phyloP scores from a whole-genome alignment of 2,329 filamentous ascomycete species.

The Diaporthe amygdali region DNA sequence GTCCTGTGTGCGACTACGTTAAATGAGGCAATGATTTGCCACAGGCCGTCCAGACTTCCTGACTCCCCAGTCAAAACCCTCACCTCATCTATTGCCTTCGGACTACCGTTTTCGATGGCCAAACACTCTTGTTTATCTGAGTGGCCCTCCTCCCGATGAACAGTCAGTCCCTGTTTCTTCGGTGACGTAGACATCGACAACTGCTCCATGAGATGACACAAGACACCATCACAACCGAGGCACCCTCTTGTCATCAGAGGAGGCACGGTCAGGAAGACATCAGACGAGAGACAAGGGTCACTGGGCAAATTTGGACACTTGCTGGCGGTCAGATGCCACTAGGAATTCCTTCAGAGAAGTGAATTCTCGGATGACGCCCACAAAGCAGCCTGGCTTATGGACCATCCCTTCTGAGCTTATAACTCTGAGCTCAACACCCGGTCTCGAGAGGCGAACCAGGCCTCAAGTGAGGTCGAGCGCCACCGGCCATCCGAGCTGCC shows the following conservation, averaged over 20 bases:
- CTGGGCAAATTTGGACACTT: background rate
- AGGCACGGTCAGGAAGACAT: background rate
- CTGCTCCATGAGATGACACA: background rate
- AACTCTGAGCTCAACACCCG: too few species aligned
- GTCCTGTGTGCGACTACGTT: slow-evolving; percentile 3
- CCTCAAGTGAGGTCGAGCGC: slow-evolving; percentile 1
- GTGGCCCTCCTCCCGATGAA: background rate
- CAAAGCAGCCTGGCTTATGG: background rate
- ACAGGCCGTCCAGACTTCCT: background rate
- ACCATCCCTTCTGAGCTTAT: background rate
- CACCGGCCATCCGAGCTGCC: slow-evolving; percentile 6
- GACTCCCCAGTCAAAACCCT: background rate
- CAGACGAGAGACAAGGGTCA: background rate
- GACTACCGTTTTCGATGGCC: background rate
- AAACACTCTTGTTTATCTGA: background rate
- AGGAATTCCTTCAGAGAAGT: background rate
- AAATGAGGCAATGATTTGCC: slow-evolving; percentile 15
- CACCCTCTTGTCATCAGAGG: background rate
- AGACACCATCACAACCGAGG: background rate
- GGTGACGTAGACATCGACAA: background rate
- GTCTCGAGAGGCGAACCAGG: background rate
- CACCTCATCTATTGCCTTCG: background rate
- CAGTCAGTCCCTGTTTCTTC: background rate
- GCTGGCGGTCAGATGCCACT: background rate
- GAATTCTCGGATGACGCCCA: background rate